phyloP scores from a whole-genome alignment of 2,329 filamentous ascomycete genomes.

The Fusarium hainanense region DNA sequence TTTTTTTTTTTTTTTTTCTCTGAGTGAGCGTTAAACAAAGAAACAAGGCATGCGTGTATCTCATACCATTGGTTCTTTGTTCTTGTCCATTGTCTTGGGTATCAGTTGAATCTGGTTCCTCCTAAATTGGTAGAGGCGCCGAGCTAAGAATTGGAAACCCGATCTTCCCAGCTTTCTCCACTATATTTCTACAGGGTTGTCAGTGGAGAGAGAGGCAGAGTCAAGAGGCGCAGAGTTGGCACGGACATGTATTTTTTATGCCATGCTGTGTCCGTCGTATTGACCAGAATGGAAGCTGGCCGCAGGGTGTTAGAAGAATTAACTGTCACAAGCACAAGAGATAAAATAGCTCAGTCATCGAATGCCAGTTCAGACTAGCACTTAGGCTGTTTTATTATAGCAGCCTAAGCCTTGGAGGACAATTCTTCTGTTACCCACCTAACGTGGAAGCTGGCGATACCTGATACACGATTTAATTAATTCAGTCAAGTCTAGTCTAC shows the following conservation, averaged over 20 bases:
- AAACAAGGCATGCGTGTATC: constrained; percentile 1
- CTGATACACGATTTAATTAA: constrained; percentile 28
- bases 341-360: not conserved
- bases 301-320: not conserved
- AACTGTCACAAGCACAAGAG: not conserved
- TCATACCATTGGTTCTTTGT: constrained; percentile 8
- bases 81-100: not conserved
- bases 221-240: constrained; percentile 1
- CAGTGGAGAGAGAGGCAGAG: not conserved
- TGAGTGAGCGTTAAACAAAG: not conserved
- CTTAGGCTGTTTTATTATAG: not conserved
- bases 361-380: not conserved
- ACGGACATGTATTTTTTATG: constrained; percentile 13
- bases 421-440: not conserved
- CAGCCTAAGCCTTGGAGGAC: not conserved
- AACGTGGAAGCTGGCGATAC: not conserved
- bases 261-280: constrained; percentile 1
- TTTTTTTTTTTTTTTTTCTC: not conserved
- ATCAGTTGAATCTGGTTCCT: constrained; percentile 12
- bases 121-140: constrained; percentile 16
- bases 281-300: not conserved
- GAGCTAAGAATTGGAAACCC: constrained; percentile 30
- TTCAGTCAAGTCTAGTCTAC: not conserved
- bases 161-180: constrained; percentile 25
- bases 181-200: not conserved